Conservation (phyloP, 371 early-diverging fungal species). For the Capniomyces stellatus region DNA sequence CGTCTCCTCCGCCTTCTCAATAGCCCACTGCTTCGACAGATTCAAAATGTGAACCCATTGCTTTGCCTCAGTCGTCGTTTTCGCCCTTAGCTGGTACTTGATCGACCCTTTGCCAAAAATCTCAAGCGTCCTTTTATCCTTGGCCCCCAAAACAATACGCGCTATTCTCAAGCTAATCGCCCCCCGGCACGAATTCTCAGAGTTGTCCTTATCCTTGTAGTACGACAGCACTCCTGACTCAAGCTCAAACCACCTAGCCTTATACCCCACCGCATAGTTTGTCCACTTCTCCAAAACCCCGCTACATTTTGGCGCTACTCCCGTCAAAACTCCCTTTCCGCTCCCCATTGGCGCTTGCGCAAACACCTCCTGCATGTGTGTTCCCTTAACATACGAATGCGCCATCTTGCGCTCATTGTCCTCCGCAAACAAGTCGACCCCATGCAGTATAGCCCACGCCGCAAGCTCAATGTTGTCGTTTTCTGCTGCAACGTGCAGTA, state of each 20-base stretch:
- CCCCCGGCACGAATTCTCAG: conserved; percentile 51
- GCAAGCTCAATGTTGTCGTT: conserved; percentile 36
- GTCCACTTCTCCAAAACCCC: conserved; percentile 55
- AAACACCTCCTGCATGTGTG: conserved; percentile 33
- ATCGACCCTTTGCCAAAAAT: conserved; percentile 49
- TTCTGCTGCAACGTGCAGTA: conserved; percentile 44
- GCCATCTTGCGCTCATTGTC: conserved; percentile 45
- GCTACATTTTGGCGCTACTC: conserved; percentile 25
- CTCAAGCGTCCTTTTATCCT: conserved; percentile 51
- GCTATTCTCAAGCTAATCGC: conserved; percentile 49
- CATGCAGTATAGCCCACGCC: conserved; percentile 40
- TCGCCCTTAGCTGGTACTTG: conserved; percentile 41
- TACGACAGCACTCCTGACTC: conserved; percentile 58
- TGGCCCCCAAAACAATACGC: conserved; percentile 29
- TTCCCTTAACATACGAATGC: conserved; percentile 30
- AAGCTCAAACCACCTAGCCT: conserved; percentile 54
- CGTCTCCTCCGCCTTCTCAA: too few species aligned
- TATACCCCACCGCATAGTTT: conserved; percentile 65
- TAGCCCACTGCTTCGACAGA: conserved; percentile 46
- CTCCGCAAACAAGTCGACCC: conserved; percentile 48
- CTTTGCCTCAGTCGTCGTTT: conserved; percentile 34
- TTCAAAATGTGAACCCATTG: conserved; percentile 55
- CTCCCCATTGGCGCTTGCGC: conserved; percentile 30
- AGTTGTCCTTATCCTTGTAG: conserved; percentile 51
- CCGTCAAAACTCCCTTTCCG: conserved; percentile 19